Evolutionary conservation across 2,329 filamentous ascomycete species (phyloP), one percentile per base, ranked within the genome.

Genomic region (Verticillium albo-atrum): DNA sequence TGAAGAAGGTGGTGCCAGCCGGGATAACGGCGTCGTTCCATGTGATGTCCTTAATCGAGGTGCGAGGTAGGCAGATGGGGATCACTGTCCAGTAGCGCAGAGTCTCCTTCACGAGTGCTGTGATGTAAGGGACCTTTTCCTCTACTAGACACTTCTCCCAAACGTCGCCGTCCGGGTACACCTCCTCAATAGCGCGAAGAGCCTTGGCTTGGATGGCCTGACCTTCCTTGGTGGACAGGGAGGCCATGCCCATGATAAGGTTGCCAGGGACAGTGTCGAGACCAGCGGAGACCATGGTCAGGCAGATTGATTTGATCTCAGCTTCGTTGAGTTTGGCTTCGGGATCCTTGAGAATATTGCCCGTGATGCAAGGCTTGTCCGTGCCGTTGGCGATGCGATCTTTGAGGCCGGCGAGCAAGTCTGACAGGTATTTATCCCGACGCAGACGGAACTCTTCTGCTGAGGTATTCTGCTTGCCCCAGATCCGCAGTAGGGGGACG

Each of bases 211-310:
- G 91, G 61, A 93, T 88, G 3, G 81, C 78, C 65, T 90, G 88
- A 15, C 90, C 89, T 12, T 87, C 77, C 0, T 81, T 73, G 0
- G 84, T 87, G n/a, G 88, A 83, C 2, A 95, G 81, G 65, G 90
- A 91, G 2, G 89, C 91, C 52, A 94, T 84, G 14, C 88, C 87
- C 88, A 92, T 91, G 67, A 92, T 88, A 10, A 94, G 75, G 62
- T 92, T 93, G 12, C 87, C 89, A 0, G 91, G 89, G 1, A 95
- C 88, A 0, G 91, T 95, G 69, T 95, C 91, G 17, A 94, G 82
- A 20, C 91, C 91, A 0, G 89, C 91, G 1, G 88, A 90, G 0
- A 94, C 88, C 84, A 94, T 92, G 26, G 89, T 92, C 26, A 95
- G 74, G 70, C 90, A 91, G 65, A 95, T 91, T 3, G 89, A 90